Conservation (phyloP, 768 basidiomycete species). For the Tephrocybe sp. region DNA sequence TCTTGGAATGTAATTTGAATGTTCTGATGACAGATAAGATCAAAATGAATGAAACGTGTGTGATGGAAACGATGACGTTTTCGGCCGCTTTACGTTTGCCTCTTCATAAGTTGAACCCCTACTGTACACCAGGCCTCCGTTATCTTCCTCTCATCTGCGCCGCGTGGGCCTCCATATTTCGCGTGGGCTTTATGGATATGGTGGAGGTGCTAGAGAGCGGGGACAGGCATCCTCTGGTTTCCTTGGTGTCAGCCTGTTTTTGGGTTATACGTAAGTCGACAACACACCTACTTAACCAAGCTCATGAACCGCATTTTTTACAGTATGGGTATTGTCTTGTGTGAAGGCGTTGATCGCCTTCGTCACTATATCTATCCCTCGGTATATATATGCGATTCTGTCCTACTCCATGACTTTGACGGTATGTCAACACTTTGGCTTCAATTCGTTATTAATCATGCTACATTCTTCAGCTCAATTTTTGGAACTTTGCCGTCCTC, state of each 20-base stretch:
- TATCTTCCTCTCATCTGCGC: constrained; percentile 16
- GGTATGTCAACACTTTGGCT: constrained; percentile 40
- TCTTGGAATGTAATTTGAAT: no score
- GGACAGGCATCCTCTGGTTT: constrained; percentile 69
- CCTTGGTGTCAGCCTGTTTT: constrained; percentile 77
- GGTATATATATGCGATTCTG: constrained; percentile 72
- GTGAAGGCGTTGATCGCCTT: constrained; percentile 72
- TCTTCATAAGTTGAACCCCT: neutral
- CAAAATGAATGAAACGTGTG: neutral
- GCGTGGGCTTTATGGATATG: constrained; percentile 30
- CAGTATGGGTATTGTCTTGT: constrained; percentile 86
- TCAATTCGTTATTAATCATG: constrained; percentile 1
- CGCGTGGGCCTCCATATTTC: constrained; percentile 3
- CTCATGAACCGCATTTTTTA: neutral
- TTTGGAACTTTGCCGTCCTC: constrained; percentile 85
- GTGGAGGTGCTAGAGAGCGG: constrained; percentile 33
- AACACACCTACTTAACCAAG: constrained; percentile 12
- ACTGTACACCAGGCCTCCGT: neutral
- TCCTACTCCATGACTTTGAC: constrained; percentile 91
- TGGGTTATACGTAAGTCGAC: constrained; percentile 75
- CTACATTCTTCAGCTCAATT: constrained; percentile 62
- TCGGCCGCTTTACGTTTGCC: no score
- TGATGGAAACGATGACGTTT: no score
- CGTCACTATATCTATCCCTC: constrained; percentile 80
- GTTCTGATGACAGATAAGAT: constrained; percentile 6